A percentile compares a stretch with the other conserved stretches of the same genome.
phyloP scores from a whole-genome alignment of 306 rosid species.

The Astragalus glycyphyllos region DNA sequence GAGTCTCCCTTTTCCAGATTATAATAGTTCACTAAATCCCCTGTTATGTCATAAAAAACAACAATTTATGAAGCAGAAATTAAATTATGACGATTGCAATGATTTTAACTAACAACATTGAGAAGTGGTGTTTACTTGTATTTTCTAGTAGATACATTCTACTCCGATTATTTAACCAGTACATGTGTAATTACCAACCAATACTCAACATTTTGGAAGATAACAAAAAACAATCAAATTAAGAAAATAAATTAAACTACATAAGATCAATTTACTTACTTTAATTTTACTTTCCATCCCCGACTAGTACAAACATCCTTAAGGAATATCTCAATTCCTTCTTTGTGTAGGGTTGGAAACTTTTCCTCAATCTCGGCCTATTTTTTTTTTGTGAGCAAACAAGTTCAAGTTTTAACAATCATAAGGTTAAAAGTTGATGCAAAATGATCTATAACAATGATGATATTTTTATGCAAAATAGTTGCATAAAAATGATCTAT shows the following conservation, averaged over 20 bases:
- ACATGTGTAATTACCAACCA: constrained; percentile 47
- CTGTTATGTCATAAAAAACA: constrained; percentile 48
- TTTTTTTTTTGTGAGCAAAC: background rate
- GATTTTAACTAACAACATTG: background rate
- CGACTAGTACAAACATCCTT: constrained; percentile 56
- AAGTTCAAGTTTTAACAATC: background rate
- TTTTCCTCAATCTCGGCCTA: constrained; percentile 69
- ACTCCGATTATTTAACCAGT: constrained; percentile 65
- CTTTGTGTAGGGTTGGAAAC: constrained; percentile 61
- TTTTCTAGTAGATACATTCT: constrained; percentile 75
- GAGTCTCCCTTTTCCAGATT: constrained; percentile 56
- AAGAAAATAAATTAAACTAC: background rate
- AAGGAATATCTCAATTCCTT: constrained; percentile 52
- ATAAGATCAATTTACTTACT: constrained; percentile 43
- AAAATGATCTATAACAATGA: no score
- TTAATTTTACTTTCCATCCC: constrained; percentile 60
- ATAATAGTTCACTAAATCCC: constrained; percentile 55
- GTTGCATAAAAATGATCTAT: no score
- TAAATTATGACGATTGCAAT: background rate
- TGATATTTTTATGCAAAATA: no score
- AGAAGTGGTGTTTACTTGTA: constrained; percentile 49
- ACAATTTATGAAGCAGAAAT: background rate
- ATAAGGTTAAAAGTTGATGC: background rate
- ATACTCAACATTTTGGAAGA: background rate
- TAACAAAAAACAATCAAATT: background rate